These are phyloP conservation scores for Pilaira anomala DNA, from an alignment of 192 early-diverging fungal species.

Conservation along the genomic window DNA sequence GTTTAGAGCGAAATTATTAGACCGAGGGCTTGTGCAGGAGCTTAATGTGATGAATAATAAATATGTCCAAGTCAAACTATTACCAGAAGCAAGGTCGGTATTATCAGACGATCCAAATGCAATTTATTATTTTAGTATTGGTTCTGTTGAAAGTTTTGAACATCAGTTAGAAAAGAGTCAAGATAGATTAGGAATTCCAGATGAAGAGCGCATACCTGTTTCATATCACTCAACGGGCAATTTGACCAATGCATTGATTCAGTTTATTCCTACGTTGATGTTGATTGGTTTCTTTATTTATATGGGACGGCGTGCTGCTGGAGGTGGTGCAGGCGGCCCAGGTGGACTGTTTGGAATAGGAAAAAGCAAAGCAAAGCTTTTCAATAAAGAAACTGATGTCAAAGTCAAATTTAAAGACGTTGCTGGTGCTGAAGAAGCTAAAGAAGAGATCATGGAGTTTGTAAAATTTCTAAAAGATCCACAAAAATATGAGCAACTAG, in stretches of 20 bases:
- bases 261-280: constrained; percentile 90
- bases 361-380: constrained; percentile 93
- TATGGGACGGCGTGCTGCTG: constrained; percentile 77
- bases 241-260: constrained; percentile 73
- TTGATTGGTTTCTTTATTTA: constrained; percentile 84
- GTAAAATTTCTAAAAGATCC: constrained; percentile 99
- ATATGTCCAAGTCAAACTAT: constrained; percentile 74
- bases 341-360: constrained; percentile 92
- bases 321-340: constrained; percentile 45
- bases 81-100: constrained; percentile 54
- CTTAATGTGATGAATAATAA: constrained; percentile 88
- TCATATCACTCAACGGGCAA: constrained; percentile 75
- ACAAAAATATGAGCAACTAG: constrained; percentile 81
- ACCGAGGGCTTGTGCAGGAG: constrained; percentile 84
- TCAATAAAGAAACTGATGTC: constrained; percentile 94
- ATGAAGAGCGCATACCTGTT: constrained; percentile 88
- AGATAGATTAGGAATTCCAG: constrained; percentile 82
- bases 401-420: constrained; percentile 99
- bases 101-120: background rate
- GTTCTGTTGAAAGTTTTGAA: constrained; percentile 94
- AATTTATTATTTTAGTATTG: constrained; percentile 83
- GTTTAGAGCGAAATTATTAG: constrained; percentile 79
- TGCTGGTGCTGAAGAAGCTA: constrained; percentile 98
- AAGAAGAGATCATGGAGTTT: constrained; percentile 99
- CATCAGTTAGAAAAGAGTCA: constrained; percentile 86